Evolutionary conservation across 345 rosid species (phyloP), one percentile per base, ranked within the genome.

Genomic region (Acer yangbiense): DNA sequence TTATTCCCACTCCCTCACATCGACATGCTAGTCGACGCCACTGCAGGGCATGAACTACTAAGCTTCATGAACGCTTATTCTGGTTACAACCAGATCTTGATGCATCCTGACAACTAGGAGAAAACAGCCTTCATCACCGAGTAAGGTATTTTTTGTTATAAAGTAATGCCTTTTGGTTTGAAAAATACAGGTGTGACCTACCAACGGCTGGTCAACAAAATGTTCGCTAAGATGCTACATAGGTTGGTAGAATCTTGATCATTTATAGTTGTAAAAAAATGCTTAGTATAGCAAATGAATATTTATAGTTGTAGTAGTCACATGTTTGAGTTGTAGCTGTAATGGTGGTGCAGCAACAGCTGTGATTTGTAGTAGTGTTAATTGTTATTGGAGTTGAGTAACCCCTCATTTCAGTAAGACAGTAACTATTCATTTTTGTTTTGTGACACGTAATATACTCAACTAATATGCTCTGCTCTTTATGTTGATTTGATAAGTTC

Each of bases 221-320:
- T n/a, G n/a, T n/a, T n/a, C n/a, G n/a, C n/a, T n/a, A n/a, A n/a
- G 86, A 87, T 85, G 81, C 90, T 12, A 85, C 90, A 10, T 86
- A 83, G 86, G 90, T 87, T 75, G 23, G 78, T 69, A 9, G 1
- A 20, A 17, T 35, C 32, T 62, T 61, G 17, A 27, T n/a, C 9
- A 11, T 54, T 71, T 50, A 48, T 13, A 17, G 55, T 1, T 50
- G 20, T 35, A 35, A 35, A 35, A 35, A 35, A 4, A 54, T 27
- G 63, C 58, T 5, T 18, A 43, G 54, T 50, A 68, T 68, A 21
- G 72, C 16, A 46, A 14, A 50, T 17, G 21, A 14, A 29, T 6
- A 25, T 23, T 25, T 50, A 3, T 5, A 44, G 9, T 43, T 43
- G 7, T 46, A 69, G 11, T 50, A 14, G 35, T 21, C 12, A 29